Evolutionary conservation across 148 eudicot species (phyloP), one percentile per base, ranked within the genome.

Genomic region (Rhododendron henanense): DNA sequence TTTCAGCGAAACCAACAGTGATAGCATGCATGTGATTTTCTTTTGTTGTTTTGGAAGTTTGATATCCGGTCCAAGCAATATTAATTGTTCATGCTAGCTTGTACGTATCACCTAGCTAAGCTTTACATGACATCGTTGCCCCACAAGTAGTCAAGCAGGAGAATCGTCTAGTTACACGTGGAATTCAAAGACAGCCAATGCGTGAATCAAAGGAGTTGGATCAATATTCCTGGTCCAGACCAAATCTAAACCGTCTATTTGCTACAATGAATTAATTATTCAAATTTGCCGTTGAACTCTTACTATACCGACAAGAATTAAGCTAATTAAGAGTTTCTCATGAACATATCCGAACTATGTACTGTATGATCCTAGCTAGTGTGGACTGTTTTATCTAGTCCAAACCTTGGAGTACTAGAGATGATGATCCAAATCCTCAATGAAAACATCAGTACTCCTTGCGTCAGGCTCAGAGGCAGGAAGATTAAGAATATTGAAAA

Each of bases 21-120:
- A 65, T 7, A 23, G 28, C 67, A 6, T 31, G 63, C 83, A 81
- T 53, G 83, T 81, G 83, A 81, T 31, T 81, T 81, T 81, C 45
- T 53, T 15, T 55, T 55, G 16, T 37, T 33, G 33, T 51, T 81
- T 59, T 59, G 67, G 67, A 59, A 59, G 67, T 21, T 59, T 59
- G 9, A 19, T 59, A 59, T n/a, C 67, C 31, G 31, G 31, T 31
- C 67, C 5, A 59, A 59, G 8, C 67, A 19, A 28, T 28, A 31
- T 31, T 31, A 31, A 31, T 21, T 6, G 6, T 21, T 59, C 67
- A 59, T 59, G 9, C 67, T 31, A 31, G 31, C 31, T 6, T 61
- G 67, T 50, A 50, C 14, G 51, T 21, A 21, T 61, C 25, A 61
- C 23, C 67, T 61, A 61, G n/a, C 9, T 61, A 28, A 3, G 18